Base-by-base conservation (phyloP, 371 early-diverging fungal species). In the Blakeslea trispora region DNA sequence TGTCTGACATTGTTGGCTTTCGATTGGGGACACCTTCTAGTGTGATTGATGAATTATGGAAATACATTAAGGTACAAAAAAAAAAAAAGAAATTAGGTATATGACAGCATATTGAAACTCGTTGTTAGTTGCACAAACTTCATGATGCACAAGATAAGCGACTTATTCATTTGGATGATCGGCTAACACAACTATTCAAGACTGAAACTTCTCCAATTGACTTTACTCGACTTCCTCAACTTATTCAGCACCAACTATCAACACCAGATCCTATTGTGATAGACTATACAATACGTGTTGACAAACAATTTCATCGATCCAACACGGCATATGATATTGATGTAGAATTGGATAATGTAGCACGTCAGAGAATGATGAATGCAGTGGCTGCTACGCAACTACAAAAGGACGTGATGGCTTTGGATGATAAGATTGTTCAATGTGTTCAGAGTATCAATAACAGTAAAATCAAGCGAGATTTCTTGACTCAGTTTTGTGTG, bases 251-350 rank as follows among this genome's bases (percentile, higher is more conserved):
- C 10, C 91, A 92, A 61, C 63, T 95, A 32, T 63, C 85, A 23
- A 89, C 91, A 5, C 83, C 91, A 13, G 96, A 95, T 52, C 98
- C 98, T 17, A 84, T 97, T 34, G 81, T 89, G 18, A 77, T 98
- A 43, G 88, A 94, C 39, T 96, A 94, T 68, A 90, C 90, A 14
- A 88, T 53, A 56, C 72, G 84, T 7, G 88, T 89, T 18, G 86
- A 90, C 55, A 84, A 84, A 40, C 87, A 83, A 39, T 85, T 81
- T 54, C 71, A 84, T 53, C 75, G 71, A 41, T 79, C 81, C n/a
- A 71, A 81, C 44, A 79, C 81, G 51, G 91, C 89, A 21, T 92
- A 87, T 63, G 98, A 98, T 68, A 71, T 98, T 43, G 89, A 93
- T 51, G 94, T 98, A 0, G 97, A 96, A 49, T 64, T 92, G 1